Evolutionary conservation across 495 filamentous ascomycete genomes (phyloP).

Genomic region (Lasiosphaeria hispida): DNA sequence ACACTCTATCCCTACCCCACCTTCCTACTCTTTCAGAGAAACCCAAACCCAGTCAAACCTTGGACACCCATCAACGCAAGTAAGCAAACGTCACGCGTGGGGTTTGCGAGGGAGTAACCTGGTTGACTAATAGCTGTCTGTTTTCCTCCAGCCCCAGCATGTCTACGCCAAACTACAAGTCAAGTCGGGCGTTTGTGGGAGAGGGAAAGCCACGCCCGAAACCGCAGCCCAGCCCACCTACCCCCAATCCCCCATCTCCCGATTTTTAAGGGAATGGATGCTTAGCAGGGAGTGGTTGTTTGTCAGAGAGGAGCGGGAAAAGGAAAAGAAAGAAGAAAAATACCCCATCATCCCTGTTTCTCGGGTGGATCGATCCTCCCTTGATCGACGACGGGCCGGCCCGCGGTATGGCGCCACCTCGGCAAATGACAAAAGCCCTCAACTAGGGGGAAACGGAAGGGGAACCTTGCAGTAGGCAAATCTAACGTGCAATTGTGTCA

Average conservation of each 20-base stretch:
- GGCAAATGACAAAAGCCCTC: constrained; percentile 6
- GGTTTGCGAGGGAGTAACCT: neutral
- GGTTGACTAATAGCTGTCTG: constrained; percentile 5
- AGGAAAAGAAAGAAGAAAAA: neutral
- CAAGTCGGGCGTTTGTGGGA: neutral
- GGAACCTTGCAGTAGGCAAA: too few relatives aligned
- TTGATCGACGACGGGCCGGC: constrained; percentile 26
- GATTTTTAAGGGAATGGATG: constrained; percentile 5
- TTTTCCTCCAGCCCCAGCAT: constrained; percentile 4
- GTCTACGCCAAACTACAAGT: constrained; percentile 6
- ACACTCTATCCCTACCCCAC: neutral
- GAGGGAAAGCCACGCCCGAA: constrained; percentile 28
- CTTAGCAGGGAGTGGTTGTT: neutral
- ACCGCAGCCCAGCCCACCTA: constrained; percentile 29
- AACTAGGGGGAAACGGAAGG: too few relatives aligned
- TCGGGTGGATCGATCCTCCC: constrained; percentile 16
- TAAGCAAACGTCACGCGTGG: neutral
- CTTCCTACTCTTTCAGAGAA: neutral
- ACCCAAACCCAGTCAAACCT: constrained; percentile 4
- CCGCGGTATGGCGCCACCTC: constrained; percentile 19
- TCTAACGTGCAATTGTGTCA: too few relatives aligned
- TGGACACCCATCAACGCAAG: neutral
- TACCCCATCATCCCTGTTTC: constrained; percentile 7
- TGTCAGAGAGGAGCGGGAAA: neutral
- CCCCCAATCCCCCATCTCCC: constrained; percentile 31